phyloP scores from a whole-genome alignment of 805 yeast genomes.

The Starmerella vaccinii region DNA sequence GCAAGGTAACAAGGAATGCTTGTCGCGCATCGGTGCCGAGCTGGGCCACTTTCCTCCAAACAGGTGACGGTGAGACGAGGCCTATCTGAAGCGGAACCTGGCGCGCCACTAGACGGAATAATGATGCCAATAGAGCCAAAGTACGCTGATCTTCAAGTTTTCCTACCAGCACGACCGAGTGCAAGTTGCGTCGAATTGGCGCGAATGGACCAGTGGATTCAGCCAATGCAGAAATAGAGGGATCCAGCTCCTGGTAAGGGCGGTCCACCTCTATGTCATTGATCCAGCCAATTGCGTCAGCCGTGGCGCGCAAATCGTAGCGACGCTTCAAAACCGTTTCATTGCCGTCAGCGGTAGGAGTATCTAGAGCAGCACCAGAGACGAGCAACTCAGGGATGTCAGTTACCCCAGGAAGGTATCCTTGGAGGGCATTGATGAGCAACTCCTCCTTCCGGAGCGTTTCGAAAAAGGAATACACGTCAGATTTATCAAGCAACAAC shows the following conservation, averaged over 20 bases:
- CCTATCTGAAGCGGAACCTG: slow-evolving; percentile 76
- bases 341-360: slow-evolving; percentile 13
- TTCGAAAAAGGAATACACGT: slow-evolving; percentile 30
- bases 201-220: slow-evolving; percentile 56
- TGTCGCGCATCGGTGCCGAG: slow-evolving; percentile 21
- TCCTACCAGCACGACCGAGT: slow-evolving; percentile 60
- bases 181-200: slow-evolving; percentile 58
- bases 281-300: slow-evolving; percentile 48
- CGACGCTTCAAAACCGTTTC: slow-evolving; percentile 17
- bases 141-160: slow-evolving; percentile 48
- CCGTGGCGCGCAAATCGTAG: slow-evolving; percentile 29
- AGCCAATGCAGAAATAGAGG: slow-evolving; percentile 36
- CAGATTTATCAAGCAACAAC: slow-evolving; percentile 34
- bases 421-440: slow-evolving; percentile 24
- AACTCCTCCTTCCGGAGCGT: slow-evolving; percentile 34
- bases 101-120: slow-evolving; percentile 31
- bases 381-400: slow-evolving; percentile 28
- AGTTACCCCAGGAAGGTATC: slow-evolving; percentile 31
- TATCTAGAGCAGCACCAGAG: slow-evolving; percentile 12
- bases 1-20: slow-evolving; percentile 16
- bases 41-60: slow-evolving; percentile 21
- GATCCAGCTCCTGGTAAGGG: slow-evolving; percentile 37
- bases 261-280: slow-evolving; percentile 65
- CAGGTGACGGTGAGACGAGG: slow-evolving; percentile 48
- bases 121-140: slow-evolving; percentile 37